phyloP scores from a whole-genome alignment of 192 early-diverging fungal genomes.

The Gonapodya sp. region DNA sequence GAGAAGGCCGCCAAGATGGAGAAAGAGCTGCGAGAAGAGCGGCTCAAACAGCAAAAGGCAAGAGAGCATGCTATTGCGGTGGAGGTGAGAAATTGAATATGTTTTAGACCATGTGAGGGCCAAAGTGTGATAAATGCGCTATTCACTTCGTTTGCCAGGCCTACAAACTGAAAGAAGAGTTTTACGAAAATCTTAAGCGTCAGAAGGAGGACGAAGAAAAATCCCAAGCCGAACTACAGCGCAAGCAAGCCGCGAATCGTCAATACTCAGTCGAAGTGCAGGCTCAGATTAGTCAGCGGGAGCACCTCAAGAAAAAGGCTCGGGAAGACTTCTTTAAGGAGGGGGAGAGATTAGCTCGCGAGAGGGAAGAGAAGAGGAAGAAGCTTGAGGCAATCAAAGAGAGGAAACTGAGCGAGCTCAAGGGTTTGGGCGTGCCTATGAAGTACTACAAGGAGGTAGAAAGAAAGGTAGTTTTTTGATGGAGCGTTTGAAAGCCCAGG shows the following conservation, averaged over 20 bases:
- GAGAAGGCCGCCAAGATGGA: constrained; percentile 30
- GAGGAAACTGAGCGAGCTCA: constrained; percentile 41
- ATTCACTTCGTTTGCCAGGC: constrained; percentile 14
- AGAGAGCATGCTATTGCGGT: constrained; percentile 46
- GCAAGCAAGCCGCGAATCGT: constrained; percentile 29
- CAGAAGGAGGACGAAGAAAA: constrained; percentile 39
- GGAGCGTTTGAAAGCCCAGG: background rate
- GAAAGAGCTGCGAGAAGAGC: constrained; percentile 29
- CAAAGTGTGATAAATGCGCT: background rate
- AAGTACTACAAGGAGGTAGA: constrained; percentile 51
- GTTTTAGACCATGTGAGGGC: background rate
- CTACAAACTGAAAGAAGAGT: constrained; percentile 42
- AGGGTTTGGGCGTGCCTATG: constrained; percentile 36
- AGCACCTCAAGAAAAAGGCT: constrained; percentile 24
- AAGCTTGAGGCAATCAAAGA: constrained; percentile 45
- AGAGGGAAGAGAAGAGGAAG: constrained; percentile 37
- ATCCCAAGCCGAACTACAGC: constrained; percentile 27
- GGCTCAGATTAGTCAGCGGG: constrained; percentile 43
- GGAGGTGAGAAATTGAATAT: too few species aligned
- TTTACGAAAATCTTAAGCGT: constrained; percentile 32
- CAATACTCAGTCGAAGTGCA: constrained; percentile 41
- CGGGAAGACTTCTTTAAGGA: constrained; percentile 53
- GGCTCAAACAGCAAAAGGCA: constrained; percentile 37
- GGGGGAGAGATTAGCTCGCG: constrained; percentile 32
- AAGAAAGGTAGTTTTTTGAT: constrained; percentile 20